Evolutionary conservation across 805 yeast species (phyloP), one percentile per base, ranked within the genome.

Genomic region (Kodamaea nitidulidarum): DNA sequence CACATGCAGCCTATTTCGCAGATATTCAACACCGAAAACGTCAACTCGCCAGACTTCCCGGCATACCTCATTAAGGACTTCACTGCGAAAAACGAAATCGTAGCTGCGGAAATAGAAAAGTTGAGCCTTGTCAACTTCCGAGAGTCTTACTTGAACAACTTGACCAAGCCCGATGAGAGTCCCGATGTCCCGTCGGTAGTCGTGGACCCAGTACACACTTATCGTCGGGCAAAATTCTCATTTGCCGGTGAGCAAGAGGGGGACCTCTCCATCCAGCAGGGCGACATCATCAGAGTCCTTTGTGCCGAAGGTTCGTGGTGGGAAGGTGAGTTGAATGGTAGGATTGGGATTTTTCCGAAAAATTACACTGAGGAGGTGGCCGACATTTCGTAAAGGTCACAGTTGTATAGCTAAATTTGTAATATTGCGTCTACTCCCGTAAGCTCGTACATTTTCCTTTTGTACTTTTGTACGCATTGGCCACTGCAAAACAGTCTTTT

Each of bases 401-500:
- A n/a, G n/a, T n/a, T n/a, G n/a, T n/a, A n/a, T n/a, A n/a, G 22
- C 22, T 20, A 20, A 20, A 20, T 20, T 6, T 20, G 22, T 6
- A 20, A 20, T 6, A 20, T 20, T 8, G 22, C 22, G 22, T 14
- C 16, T 7, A 12, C 12, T 27, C 31, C 38, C 14, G 32, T 35
- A n/a, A 35, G 25, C 10, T 25, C 36, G 5, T 21, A 18, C 10
- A 38, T 27, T 12, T 24, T 32, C 27, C 18, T 20, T 18, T 33
- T 17, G 22, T 46, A 67, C 29, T 42, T 51, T 26, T 39, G 32
- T 7, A 56, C 58, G 55, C 85, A 80, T 16, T 58, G 50, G 1
- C 75, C 77, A 43, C 75, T 65, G 46, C 85, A 80, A 46, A 80
- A 80, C 43, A 71, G 71, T 28, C 75, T 59, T 48, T 73, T 70